phyloP scores from a whole-genome alignment of 805 yeast genomes.

The Komagataella populi region DNA sequence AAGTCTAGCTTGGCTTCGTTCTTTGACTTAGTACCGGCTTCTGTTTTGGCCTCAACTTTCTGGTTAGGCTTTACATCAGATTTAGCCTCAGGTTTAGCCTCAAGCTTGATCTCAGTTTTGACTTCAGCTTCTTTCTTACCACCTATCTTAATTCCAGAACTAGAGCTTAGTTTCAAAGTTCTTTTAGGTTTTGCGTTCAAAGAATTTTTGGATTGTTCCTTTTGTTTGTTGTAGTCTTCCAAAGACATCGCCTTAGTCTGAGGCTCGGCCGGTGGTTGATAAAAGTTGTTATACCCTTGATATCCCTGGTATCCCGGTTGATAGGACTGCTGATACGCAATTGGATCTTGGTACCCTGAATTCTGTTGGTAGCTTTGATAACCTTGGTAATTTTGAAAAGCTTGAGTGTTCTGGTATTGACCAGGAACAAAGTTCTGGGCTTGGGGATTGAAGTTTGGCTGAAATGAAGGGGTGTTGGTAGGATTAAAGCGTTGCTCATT shows the following conservation, averaged over 20 bases:
- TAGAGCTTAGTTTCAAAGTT: slow-evolving; percentile 51
- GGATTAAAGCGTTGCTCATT: neutral
- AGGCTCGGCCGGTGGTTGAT: slow-evolving; percentile 8
- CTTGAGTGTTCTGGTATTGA: slow-evolving; percentile 13
- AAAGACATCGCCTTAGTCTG: slow-evolving; percentile 47
- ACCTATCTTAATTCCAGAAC: slow-evolving; percentile 51
- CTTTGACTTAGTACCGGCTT: slow-evolving; percentile 4
- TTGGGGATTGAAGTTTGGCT: neutral
- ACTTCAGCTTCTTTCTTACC: slow-evolving; percentile 24
- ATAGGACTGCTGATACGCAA: slow-evolving; percentile 14
- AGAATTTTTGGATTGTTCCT: slow-evolving; percentile 26
- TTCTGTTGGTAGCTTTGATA: slow-evolving; percentile 13
- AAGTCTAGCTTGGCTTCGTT: slow-evolving; percentile 12
- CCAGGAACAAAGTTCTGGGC: neutral
- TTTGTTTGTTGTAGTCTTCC: slow-evolving; percentile 71
- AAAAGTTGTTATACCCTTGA: slow-evolving; percentile 11
- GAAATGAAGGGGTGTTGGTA: neutral
- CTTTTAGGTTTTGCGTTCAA: slow-evolving; percentile 47
- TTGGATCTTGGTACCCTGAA: slow-evolving; percentile 8
- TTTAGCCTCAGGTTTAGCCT: slow-evolving; percentile 11
- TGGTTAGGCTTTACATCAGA: slow-evolving; percentile 13
- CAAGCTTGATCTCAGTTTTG: slow-evolving; percentile 14
- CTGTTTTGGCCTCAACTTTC: slow-evolving; percentile 15
- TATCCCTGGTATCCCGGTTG: slow-evolving; percentile 17
- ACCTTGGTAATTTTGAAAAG: slow-evolving; percentile 13